Base-by-base conservation (phyloP, 2,329 filamentous ascomycete species). In the Drechslerella coelobrocha region DNA sequence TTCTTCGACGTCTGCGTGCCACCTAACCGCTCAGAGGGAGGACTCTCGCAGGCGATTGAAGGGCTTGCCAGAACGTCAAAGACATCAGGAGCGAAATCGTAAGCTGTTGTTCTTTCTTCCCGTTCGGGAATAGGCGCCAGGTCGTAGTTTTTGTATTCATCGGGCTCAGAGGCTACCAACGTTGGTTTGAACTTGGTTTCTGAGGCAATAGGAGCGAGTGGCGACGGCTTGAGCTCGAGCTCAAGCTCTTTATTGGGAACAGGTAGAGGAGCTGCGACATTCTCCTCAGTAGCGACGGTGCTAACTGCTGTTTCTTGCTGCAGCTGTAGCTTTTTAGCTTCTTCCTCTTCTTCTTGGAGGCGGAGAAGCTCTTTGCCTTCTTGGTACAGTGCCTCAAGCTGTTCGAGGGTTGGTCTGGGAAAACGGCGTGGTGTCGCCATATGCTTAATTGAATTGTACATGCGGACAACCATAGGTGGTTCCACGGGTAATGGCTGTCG, bases 341-440 rank as follows among this genome's bases (percentile, higher is more conserved):
- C 29, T 60, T 59, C 53, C n/a, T 47, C 62, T 50, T 61, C 62
- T 34, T 60, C 56, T 48, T 60, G 56, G 39, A 69, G 50, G 6
- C 51, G 56, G 61, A 37, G 56, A 39, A 69, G 63, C 50, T 61
- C 63, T 53, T 69, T 69, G 10, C 63, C 63, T 45, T 69, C 57
- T 23, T 43, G 56, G 43, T 61, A 69, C 17, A 61, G 34, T 19
- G 51, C 63, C 57, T 69, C 63, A 34, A 69, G 56, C 52, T 69
- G 48, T 29, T 69, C 56, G 43, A 34, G 29, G 14, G 63, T 69
- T 34, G 63, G 63, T 29, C 48, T 69, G n/a, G 63, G 56, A 29
- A n/a, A 61, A 27, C 56, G 51, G 47, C 63, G 63, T 23, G 27
- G 50, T 19, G 50, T 56, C 37, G 45, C 41, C 3, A 61, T 31